Evolutionary conservation across 371 early-diverging fungal genomes (phyloP).

Genomic region (Saksenaea oblongispora): DNA sequence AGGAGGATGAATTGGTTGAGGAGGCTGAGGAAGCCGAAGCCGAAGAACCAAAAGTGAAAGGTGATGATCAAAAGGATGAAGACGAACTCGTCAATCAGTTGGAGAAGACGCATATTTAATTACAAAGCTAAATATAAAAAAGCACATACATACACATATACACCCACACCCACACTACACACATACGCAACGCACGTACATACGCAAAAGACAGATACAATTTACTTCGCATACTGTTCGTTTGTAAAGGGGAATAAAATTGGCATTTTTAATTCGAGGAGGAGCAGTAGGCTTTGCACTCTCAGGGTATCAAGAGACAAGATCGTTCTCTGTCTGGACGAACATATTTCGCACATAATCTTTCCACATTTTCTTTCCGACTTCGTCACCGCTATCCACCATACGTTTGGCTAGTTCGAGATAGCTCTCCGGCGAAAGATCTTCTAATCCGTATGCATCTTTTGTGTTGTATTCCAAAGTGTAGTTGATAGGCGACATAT

Average conservation of each 20-base stretch:
- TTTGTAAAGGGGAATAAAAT: not conserved
- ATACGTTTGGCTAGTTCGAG: constrained; percentile 51
- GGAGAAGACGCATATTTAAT: constrained; percentile 47
- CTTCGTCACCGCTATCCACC: constrained; percentile 19
- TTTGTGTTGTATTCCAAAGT: constrained; percentile 60
- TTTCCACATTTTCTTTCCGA: constrained; percentile 34
- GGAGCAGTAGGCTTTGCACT: no score
- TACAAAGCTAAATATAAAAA: not conserved
- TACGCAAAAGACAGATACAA: not conserved
- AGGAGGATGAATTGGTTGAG: constrained; percentile 48
- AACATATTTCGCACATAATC: constrained; percentile 43
- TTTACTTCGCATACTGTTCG: not conserved
- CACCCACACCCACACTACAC: not conserved
- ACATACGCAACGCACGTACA: not conserved
- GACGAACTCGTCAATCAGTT: constrained; percentile 39
- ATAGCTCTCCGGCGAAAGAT: constrained; percentile 56
- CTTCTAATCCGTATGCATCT: constrained; percentile 63
- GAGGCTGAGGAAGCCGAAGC: constrained; percentile 33
- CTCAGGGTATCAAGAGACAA: not conserved
- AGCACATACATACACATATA: not conserved
- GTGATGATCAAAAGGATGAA: constrained; percentile 23
- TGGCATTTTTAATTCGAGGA: not conserved
- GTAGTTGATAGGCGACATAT: constrained; percentile 26
- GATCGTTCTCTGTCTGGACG: constrained; percentile 34
- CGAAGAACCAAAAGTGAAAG: constrained; percentile 25